phyloP scores from a whole-genome alignment of 2,329 filamentous ascomycete species.

The Teratosphaeria pseudoeucalypti region DNA sequence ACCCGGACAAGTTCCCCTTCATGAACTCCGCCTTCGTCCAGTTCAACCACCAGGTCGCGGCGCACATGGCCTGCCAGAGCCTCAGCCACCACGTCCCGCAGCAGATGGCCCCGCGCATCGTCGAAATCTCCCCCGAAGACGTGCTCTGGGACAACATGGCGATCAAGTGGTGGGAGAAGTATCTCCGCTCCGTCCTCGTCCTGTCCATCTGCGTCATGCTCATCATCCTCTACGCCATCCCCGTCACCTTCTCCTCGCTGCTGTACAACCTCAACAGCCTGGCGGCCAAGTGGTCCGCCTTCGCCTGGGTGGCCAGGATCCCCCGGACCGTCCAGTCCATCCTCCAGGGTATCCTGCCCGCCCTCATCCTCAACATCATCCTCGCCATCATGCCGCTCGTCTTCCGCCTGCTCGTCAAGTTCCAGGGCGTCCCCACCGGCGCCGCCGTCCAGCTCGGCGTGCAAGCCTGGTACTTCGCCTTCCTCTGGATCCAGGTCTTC shows the following conservation, averaged over 20 bases:
- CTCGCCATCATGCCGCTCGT: conserved; percentile 74
- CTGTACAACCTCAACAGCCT: conserved; percentile 68
- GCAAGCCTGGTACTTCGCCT: conserved; percentile 85
- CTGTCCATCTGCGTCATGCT: conserved; percentile 58
- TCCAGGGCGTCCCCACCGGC: conserved; percentile 75
- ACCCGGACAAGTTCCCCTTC: conserved; percentile 74
- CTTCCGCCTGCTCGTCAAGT: conserved; percentile 58
- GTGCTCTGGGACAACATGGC: conserved; percentile 98
- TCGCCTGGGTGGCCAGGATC: conserved; percentile 56
- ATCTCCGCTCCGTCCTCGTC: conserved; percentile 59
- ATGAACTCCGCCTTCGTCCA: conserved; percentile 98
- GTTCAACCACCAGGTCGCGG: conserved; percentile 94
- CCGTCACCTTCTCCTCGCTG: conserved; percentile 77
- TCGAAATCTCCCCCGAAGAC: conserved; percentile 89
- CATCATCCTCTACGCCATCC: conserved; percentile 81
- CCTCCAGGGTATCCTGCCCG: conserved; percentile 78
- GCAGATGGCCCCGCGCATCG: conserved; percentile 81
- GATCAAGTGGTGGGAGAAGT: conserved; percentile 86
- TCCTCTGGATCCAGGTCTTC: conserved; percentile 90
- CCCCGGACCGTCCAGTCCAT: conserved; percentile 53
- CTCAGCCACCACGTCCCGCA: conserved; percentile 83
- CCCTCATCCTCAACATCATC: conserved; percentile 63
- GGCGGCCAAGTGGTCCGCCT: conserved; percentile 55
- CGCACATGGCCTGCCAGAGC: conserved; percentile 95
- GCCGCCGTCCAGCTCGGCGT: conserved; percentile 71